Evolutionary conservation across 2,329 filamentous ascomycete genomes (phyloP), one percentile per base, ranked within the genome.

Genomic region (Fonsecaea pedrosoi): DNA sequence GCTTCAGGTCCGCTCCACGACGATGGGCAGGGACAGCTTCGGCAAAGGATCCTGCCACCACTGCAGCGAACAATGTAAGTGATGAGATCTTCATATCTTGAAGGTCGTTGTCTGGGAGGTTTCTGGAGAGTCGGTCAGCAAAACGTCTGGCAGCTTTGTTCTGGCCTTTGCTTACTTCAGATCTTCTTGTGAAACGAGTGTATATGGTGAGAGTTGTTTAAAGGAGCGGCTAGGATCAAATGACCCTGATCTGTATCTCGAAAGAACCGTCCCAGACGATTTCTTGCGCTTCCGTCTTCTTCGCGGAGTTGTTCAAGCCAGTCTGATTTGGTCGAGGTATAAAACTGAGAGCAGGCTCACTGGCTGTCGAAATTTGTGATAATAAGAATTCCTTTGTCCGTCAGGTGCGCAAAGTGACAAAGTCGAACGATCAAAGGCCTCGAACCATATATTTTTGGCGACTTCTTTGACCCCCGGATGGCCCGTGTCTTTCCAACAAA

Each of bases 11-110:
- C 15, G 60, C 58, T 37, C 67, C 68, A 13, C 65, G 70, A 15
- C 65, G 69, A 48, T 68, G 55, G 25, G 71, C 73, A 35, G 74
- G 74, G 40, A 73, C 72, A 35, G 72, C 74, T 55, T 74, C 72
- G 35, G 73, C 74, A 62, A 75, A 64, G 42, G 73, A 70, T 45
- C 72, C 60, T 32, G 74, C 67, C 15, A 71, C 71, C 55, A 74
- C 61, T 7, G 73, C 71, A 42, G 73, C 70, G 54, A 74, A 69
- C 50, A 75, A 58, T 15, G 72, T 70, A 48, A 74, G 56, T 30
- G 67, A 56, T 32, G 72, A 66, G 60, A 71, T 40, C 64, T 70
- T 72, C 72, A 73, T 73, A 34, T 53, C 66, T 57, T 21, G 55
- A 32, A 50, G 8, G 45, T 53, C n/a, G 13, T 50, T 35, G 15